phyloP scores from a whole-genome alignment of 352 stramenopile genomes.

The Phytophthora sojae region DNA sequence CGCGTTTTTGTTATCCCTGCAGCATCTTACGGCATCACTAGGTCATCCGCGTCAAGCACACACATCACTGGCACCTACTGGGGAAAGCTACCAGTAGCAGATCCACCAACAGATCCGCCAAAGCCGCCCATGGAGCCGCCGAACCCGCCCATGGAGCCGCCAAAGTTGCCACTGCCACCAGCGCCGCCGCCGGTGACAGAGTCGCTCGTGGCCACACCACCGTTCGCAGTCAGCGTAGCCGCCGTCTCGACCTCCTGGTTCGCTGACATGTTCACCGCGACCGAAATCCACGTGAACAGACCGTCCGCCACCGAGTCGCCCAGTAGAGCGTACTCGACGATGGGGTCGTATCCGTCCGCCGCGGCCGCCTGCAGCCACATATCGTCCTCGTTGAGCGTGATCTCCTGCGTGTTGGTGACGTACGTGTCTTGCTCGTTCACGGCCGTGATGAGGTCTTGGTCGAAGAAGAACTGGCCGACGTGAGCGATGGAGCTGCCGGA shows the following conservation, averaged over 20 bases:
- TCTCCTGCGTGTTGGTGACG: conserved; percentile 32
- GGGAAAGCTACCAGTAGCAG: not conserved
- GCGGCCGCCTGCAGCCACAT: conserved; percentile 24
- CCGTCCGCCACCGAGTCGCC: conserved; percentile 28
- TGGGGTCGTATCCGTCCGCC: conserved; percentile 26
- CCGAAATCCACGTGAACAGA: conserved; percentile 32
- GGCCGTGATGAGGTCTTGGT: conserved; percentile 37
- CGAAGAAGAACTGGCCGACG: conserved; percentile 42
- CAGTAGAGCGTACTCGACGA: conserved; percentile 32
- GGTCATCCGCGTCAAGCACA: not conserved
- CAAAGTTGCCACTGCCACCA: conserved; percentile 21
- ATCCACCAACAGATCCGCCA: conserved; percentile 4
- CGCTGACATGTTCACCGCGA: conserved; percentile 25
- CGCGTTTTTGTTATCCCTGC: too few relatives aligned
- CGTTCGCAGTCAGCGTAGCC: conserved; percentile 12
- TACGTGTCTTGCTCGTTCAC: conserved; percentile 36
- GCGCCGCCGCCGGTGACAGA: conserved; percentile 21
- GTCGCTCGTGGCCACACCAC: conserved; percentile 18
- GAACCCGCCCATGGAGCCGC: conserved; percentile 26
- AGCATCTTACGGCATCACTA: not conserved
- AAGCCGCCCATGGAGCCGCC: conserved; percentile 22
- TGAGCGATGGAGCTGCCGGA: conserved; percentile 17
- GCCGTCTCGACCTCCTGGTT: conserved; percentile 15
- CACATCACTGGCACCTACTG: not conserved
- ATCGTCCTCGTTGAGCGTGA: conserved; percentile 37